Conservation (phyloP, 2,329 filamentous ascomycete species). For the Escovopsis sp. region DNA sequence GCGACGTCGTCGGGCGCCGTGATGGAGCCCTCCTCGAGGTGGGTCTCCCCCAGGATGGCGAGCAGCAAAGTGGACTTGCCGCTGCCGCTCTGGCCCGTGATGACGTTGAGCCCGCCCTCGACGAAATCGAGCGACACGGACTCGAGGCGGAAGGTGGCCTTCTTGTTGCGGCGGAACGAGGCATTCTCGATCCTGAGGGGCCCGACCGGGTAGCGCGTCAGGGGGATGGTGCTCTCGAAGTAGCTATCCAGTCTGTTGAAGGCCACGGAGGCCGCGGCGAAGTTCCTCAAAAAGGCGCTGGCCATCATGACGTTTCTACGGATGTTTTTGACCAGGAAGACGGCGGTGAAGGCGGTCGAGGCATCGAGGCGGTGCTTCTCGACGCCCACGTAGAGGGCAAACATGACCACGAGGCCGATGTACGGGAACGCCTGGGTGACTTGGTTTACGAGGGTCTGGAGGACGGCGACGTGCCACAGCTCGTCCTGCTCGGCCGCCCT, state of each 20-base stretch:
- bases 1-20: conserved; percentile 37
- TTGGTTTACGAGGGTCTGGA: conserved; percentile 31
- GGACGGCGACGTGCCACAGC: conserved; percentile 37
- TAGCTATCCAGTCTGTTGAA: conserved; percentile 39
- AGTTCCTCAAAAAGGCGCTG: conserved; percentile 25
- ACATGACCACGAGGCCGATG: conserved; percentile 37
- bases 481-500: conserved; percentile 37
- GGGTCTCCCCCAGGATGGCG: conserved; percentile 39
- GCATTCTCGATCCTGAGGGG: conserved; percentile 31
- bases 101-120: conserved; percentile 37
- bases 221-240: conserved; percentile 34
- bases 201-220: conserved; percentile 33
- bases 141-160: conserved; percentile 33
- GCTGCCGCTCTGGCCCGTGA: conserved; percentile 39
- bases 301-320: conserved; percentile 37
- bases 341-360: conserved; percentile 42
- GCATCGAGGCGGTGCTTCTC: conserved; percentile 34
- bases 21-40: conserved; percentile 32
- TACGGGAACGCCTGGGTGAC: conserved; percentile 38
- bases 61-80: conserved; percentile 43
- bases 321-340: conserved; percentile 37
- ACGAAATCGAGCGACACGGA: conserved; percentile 36
- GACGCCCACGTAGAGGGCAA: conserved; percentile 34
- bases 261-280: conserved; percentile 25
- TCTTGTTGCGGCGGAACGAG: conserved; percentile 34